Evolutionary conservation across 805 yeast species (phyloP).

Genomic region (Metschnikowia rubicola): DNA sequence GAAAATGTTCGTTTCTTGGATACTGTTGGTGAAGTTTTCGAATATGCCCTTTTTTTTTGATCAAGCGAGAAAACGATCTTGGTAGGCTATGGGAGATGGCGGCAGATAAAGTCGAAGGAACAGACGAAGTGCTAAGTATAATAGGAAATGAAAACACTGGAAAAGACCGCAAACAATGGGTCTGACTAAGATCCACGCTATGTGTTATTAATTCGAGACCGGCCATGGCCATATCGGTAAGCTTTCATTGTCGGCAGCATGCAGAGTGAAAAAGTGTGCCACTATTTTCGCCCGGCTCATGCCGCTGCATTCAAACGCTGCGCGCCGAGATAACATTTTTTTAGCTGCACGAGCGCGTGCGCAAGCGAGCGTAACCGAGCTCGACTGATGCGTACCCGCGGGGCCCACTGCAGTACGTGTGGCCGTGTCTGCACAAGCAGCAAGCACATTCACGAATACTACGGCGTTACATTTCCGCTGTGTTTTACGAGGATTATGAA

Average conservation of each 20-base stretch:
- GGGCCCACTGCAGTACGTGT: background rate
- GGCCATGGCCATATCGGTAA: background rate
- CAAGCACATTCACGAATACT: background rate
- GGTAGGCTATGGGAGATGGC: too few species aligned
- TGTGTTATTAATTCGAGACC: too few species aligned
- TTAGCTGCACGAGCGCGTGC: background rate
- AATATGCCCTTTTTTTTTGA: too few species aligned
- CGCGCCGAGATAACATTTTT: background rate
- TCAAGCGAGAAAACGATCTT: too few species aligned
- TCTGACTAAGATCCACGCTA: too few species aligned
- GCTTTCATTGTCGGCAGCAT: conserved; percentile 2
- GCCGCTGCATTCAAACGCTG: background rate
- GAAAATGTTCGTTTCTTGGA: too few species aligned
- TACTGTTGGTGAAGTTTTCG: too few species aligned
- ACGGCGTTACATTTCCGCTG: background rate
- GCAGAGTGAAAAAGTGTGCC: conserved; percentile 3
- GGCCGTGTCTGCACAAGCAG: background rate
- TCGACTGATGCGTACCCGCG: background rate
- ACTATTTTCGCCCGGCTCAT: background rate
- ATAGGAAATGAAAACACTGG: too few species aligned
- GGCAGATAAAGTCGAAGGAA: too few species aligned
- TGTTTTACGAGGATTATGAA: too few species aligned
- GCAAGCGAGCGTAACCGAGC: conserved; percentile 3
- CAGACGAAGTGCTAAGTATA: too few species aligned
- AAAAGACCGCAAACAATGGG: too few species aligned